Conservation (phyloP, 1,284 basidiomycete genomes). For the Moesziomyces sp. region DNA sequence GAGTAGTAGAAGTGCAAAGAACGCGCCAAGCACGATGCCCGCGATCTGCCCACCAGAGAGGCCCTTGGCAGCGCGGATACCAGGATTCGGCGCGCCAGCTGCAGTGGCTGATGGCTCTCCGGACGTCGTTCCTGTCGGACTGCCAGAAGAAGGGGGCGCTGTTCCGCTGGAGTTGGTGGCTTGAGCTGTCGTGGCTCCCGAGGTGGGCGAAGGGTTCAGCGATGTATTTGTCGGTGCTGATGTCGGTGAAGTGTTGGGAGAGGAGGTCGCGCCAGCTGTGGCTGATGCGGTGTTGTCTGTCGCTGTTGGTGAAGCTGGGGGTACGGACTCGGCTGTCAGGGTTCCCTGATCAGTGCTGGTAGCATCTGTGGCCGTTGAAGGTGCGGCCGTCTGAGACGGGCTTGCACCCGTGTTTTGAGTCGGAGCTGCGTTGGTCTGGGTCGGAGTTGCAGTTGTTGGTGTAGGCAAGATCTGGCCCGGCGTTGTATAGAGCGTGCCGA, state of each 20-base stretch:
- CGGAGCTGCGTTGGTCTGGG: neutral
- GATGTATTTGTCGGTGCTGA: neutral
- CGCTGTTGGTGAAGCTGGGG: slow-evolving; percentile 1
- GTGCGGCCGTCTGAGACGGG: slow-evolving; percentile 4
- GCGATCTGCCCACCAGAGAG: slow-evolving; percentile 57
- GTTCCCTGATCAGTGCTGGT: slow-evolving; percentile 4
- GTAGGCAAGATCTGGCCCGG: slow-evolving; percentile 24
- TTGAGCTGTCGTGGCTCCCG: neutral
- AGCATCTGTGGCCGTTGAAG: neutral
- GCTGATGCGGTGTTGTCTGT: neutral
- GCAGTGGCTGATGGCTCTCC: slow-evolving; percentile 23
- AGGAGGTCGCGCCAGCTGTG: neutral
- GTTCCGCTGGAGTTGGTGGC: slow-evolving; percentile 1
- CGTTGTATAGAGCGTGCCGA: slow-evolving; percentile 56
- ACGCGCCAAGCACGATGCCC: slow-evolving; percentile 50
- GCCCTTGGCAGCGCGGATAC: slow-evolving; percentile 1
- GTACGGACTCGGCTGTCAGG: slow-evolving; percentile 11
- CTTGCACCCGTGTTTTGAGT: neutral
- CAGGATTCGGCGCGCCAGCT: slow-evolving; percentile 12
- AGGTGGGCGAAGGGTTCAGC: neutral
- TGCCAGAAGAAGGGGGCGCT: neutral
- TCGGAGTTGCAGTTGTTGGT: slow-evolving; percentile 3
- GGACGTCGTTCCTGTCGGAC: slow-evolving; percentile 1
- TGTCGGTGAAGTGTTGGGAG: slow-evolving; percentile 1
- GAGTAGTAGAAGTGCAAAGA: slow-evolving; percentile 43